Percentiles rank a stretch among this genome's conserved stretches.
Evolutionary conservation across 2,329 filamentous ascomycete species (phyloP).

Genomic region (Cordyceps fumosorosea): DNA sequence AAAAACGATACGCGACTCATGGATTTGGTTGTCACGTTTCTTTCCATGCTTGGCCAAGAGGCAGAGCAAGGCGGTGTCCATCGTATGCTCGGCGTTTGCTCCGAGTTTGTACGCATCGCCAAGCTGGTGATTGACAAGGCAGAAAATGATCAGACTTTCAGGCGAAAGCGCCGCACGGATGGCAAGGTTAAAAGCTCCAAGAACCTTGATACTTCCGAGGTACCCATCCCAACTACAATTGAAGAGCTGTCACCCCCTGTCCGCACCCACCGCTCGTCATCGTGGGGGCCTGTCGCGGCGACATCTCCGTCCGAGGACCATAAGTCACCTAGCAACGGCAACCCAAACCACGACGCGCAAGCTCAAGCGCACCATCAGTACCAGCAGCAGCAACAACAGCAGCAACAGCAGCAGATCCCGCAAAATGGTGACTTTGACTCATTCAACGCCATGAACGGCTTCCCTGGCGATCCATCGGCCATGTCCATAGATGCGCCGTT

Average conservation of each 20-base stretch:
- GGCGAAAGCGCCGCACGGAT: slow-evolving; percentile 72
- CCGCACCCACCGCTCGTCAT: slow-evolving; percentile 19
- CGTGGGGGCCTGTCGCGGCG: slow-evolving; percentile 18
- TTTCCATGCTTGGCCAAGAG: slow-evolving; percentile 83
- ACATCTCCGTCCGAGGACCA: slow-evolving; percentile 12
- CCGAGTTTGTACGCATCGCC: slow-evolving; percentile 94
- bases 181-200: slow-evolving; percentile 9
- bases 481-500: slow-evolving; percentile 37
- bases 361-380: not conserved
- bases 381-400: not conserved
- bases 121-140: slow-evolving; percentile 85
- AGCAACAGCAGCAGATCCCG: slow-evolving; percentile 14
- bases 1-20: slow-evolving; percentile 86
- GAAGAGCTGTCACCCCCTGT: slow-evolving; percentile 24
- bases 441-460: slow-evolving; percentile 38
- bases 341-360: not conserved
- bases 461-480: slow-evolving; percentile 21
- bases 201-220: slow-evolving; percentile 10
- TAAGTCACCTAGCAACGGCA: slow-evolving; percentile 1
- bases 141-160: slow-evolving; percentile 73
- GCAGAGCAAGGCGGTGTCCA: slow-evolving; percentile 85
- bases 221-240: slow-evolving; percentile 15
- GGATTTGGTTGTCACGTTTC: slow-evolving; percentile 86
- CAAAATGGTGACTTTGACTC: slow-evolving; percentile 35
- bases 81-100: slow-evolving; percentile 87